Evolutionary conservation across 1,284 basidiomycete species (phyloP), one percentile per base, ranked within the genome.

Genomic region (Cutaneotrichosporon arboriforme): DNA sequence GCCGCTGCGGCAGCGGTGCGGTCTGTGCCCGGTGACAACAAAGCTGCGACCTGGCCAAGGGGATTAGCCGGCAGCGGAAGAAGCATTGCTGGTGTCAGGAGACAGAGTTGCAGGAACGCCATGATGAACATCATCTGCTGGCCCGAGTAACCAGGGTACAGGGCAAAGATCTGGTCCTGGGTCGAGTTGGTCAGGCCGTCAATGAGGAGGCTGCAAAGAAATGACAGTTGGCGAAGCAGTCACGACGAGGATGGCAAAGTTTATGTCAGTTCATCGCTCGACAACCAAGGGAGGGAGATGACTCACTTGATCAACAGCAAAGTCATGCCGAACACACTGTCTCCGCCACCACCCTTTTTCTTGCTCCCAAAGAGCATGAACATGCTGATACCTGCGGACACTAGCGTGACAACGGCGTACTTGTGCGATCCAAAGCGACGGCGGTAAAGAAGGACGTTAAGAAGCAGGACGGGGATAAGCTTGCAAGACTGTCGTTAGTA

Each of bases 121-220:
- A 77, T 97, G 83, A 86, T 94, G 70, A 98, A 86, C 96, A 99
- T 98, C 92, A 99, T 97, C 72, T 99, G 94, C 71, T 96, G 92
- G 4, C 96, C 96, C 22, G 72, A 68, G 51, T 66, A 72, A 12
- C 46, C 31, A 3, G 61, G 65, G 53, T 74, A 72, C 5, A 67
- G 63, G 13, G 67, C 78, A 73, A 99, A 98, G 58, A 98, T 88
- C 76, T 97, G 88, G 73, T 99, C 96, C 74, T 99, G 96, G 2
- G 93, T 97, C n/a, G 90, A 90, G 77, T 98, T 97, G 52, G 87
- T 88, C 37, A 89, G 84, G 20, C 96, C 96, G 72, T 99, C 96
- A 45, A 98, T 81, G 17, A 88, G 76, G 22, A 98, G 81, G 77
- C 97, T 97, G 68, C 80, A 18, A n/a, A n/a, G n/a, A n/a, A n/a